Base-by-base conservation (phyloP, 2,329 filamentous ascomycete species). In the Trichoderma atroviride region DNA sequence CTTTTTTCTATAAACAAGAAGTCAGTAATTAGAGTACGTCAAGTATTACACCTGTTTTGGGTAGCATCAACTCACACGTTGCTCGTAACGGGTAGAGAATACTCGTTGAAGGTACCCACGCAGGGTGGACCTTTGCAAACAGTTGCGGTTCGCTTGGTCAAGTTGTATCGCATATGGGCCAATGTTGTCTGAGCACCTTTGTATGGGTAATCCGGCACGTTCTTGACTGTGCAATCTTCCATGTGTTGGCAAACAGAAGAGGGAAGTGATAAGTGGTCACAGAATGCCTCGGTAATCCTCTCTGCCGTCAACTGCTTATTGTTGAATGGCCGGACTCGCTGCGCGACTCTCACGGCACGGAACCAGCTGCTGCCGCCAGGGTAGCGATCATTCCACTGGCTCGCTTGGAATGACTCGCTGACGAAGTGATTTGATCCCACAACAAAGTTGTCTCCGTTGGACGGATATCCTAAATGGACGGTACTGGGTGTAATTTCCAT, bases 341-440 rank as follows among this genome's bases (percentile, higher is more conserved):
- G 37, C 9, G 37, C 37, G 16, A 43, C 37, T 43, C 37, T 43
- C 37, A 43, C 37, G 14, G 37, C 37, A 3, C 37, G 37, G 14
- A 43, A 71, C 70, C 70, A 71, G 56, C 68, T 70, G 37, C 70
- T 71, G 3, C 70, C 70, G 3, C 70, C 70, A 3, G 70, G 67
- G n/a, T 69, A 50, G n/a, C 70, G 60, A 33, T 61, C 55, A 24
- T 31, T 56, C 55, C 55, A 60, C 16, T 50, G 13, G 29, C 50
- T 43, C 14, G 70, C 70, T 7, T 66, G 70, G 31, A 71, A 69
- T 3, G 68, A 62, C 10, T 40, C 29, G n/a, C 47, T 62, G 35
- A 57, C 55, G 27, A 71, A 71, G 35, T 71, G 70, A 50, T 71
- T 71, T 27, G 70, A 43, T 19, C 37, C n/a, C 5, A 71, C 33